Evolutionary conservation across 495 filamentous ascomycete species (phyloP).

Genomic region (Trypethelium eluteriae): DNA sequence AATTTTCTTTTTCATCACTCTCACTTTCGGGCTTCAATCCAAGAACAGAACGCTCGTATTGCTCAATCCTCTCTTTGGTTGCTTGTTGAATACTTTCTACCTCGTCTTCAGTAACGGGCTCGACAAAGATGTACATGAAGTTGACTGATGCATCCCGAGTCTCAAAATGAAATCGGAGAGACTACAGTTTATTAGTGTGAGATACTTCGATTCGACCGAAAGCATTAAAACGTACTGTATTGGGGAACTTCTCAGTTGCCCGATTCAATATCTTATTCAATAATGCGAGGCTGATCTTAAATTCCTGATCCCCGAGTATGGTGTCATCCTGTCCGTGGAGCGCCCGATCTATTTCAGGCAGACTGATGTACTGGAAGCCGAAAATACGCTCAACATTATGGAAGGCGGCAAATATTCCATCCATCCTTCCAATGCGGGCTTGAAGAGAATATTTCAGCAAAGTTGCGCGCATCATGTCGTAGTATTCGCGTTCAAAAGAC

Average conservation of each 20-base stretch:
- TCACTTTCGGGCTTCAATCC: slow-evolving; percentile 35
- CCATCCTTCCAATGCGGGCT: slow-evolving; percentile 94
- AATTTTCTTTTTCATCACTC: neutral
- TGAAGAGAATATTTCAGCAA: slow-evolving; percentile 97
- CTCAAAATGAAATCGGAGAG: slow-evolving; percentile 81
- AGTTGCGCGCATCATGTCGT: slow-evolving; percentile 89
- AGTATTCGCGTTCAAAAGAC: slow-evolving; percentile 92
- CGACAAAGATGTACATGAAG: slow-evolving; percentile 77
- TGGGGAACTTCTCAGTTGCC: slow-evolving; percentile 63
- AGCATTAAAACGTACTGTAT: slow-evolving; percentile 37
- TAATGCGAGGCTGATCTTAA: slow-evolving; percentile 66
- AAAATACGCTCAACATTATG: slow-evolving; percentile 95
- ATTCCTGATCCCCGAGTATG: slow-evolving; percentile 75
- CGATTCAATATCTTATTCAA: slow-evolving; percentile 70
- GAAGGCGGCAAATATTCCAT: slow-evolving; percentile 96
- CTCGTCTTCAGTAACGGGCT: slow-evolving; percentile 66
- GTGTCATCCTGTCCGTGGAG: slow-evolving; percentile 65
- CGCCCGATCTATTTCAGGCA: slow-evolving; percentile 77
- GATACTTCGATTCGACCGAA: neutral
- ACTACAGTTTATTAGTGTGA: slow-evolving; percentile 39
- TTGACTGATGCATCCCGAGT: slow-evolving; percentile 47
- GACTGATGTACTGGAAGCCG: slow-evolving; percentile 87
- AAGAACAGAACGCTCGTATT: slow-evolving; percentile 58
- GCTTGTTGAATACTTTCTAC: slow-evolving; percentile 66
- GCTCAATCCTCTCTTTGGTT: slow-evolving; percentile 53